Evolutionary conservation across 1,139 yeast genomes (phyloP).

Genomic region (Geotrichum candidum): DNA sequence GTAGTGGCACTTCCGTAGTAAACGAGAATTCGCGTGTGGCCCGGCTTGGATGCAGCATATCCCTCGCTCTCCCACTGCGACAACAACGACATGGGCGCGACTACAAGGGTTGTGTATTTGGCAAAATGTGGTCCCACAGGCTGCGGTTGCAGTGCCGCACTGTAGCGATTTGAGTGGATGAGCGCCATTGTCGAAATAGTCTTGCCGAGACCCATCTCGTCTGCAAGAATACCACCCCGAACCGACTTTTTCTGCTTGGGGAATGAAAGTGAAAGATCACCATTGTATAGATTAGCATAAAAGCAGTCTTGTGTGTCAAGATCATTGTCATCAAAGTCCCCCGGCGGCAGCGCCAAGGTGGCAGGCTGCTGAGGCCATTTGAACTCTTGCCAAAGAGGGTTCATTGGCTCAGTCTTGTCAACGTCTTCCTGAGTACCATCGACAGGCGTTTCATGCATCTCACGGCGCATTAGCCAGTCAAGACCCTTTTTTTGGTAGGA

Average conservation of each 20-base stretch:
- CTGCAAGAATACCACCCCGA: slow-evolving; percentile 90
- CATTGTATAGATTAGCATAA: slow-evolving; percentile 77
- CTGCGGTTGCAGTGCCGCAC: slow-evolving; percentile 15
- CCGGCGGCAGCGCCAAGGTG: background rate
- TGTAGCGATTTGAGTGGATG: slow-evolving; percentile 43
- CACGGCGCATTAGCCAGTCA: slow-evolving; percentile 66
- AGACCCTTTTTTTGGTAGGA: slow-evolving; percentile 75
- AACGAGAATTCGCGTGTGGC: slow-evolving; percentile 36
- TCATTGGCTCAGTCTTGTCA: slow-evolving; percentile 49
- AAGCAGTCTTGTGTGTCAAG: slow-evolving; percentile 35
- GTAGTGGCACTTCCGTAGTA: slow-evolving; percentile 63
- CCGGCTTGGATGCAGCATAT: slow-evolving; percentile 43
- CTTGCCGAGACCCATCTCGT: slow-evolving; percentile 95
- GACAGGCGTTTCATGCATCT: slow-evolving; percentile 51
- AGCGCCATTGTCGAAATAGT: slow-evolving; percentile 79
- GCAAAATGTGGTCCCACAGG: slow-evolving; percentile 45
- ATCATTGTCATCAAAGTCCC: background rate
- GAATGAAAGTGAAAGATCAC: slow-evolving; percentile 63
- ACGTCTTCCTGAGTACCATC: slow-evolving; percentile 30
- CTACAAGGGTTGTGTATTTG: slow-evolving; percentile 62
- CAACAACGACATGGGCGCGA: slow-evolving; percentile 86
- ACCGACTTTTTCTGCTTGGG: slow-evolving; percentile 50
- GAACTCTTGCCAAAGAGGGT: slow-evolving; percentile 82
- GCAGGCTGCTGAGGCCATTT: slow-evolving; percentile 57
- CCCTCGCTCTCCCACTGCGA: slow-evolving; percentile 88